Evolutionary conservation across 306 rosid genomes (phyloP), one percentile per base, ranked within the genome.

Genomic region (Heteromeles arbutifolia): DNA sequence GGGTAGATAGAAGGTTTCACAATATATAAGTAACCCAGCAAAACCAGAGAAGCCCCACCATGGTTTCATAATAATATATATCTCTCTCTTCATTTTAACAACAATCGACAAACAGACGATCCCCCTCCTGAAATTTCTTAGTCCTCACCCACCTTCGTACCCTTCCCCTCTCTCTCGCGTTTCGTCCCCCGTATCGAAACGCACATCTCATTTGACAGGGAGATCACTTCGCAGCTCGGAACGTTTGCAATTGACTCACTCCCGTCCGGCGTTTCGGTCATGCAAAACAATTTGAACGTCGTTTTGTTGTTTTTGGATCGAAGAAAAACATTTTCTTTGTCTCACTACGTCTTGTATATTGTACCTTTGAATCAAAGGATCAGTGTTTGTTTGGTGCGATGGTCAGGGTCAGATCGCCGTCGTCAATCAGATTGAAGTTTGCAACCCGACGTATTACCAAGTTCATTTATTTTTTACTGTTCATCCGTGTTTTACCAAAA

Each of bases 381-480:
- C 44, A 26, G 39, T 58, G 56, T 32, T 19, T 67, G 48, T 65
- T 84, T 52, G 83, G 72, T 75, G 74, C 28, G 68, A 87, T 95
- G 98, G 98, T 91, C 24, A 84, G 97, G 85, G 81, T 75, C 77
- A 87, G 92, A 86, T 87, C 95, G 83, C 82, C 97, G 39, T 82
- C 87, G 58, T 71, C 81, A 6, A 74, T 84, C 73, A 86, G 74
- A 48, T 89, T 90, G 90, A 90, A 91, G 78, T 87, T 50, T 95
- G 92, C 25, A 70, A 95, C 56, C 97, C 97, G 4, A 77, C 90
- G 53, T 92, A 92, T 82, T 95, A 95, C 77, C 12, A 39, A 39
- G 44, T 39, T 39, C 44, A 39, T 39, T 39, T 39, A 39, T 39
- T 39, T 39, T 39, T 9, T 39, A 39, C 12, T 39, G 44, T 9